These are phyloP conservation scores for Tanacetum coccineum DNA, from an alignment of 129 eudicot species.

Conservation along the genomic window DNA sequence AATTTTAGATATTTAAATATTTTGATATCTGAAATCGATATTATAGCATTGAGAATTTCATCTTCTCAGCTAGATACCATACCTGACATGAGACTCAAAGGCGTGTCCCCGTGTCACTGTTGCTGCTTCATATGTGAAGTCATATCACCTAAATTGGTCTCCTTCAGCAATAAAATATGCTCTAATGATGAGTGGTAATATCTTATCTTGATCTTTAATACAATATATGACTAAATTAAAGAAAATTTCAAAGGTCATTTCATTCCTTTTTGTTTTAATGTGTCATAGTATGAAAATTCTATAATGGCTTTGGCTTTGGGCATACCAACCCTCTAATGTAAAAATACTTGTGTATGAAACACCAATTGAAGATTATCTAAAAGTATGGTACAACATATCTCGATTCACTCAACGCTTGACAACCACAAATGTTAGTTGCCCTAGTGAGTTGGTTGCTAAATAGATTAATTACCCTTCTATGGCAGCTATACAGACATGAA, in stretches of 20 bases:
- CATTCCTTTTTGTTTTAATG: no score
- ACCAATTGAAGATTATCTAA: conserved; percentile 7
- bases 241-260: no score
- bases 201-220: no score
- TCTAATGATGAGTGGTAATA: no score
- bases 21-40: background rate
- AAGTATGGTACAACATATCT: conserved; percentile 21
- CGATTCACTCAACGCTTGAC: background rate
- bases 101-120: background rate
- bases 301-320: no score
- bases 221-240: no score
- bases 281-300: no score
- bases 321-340: conserved; percentile 24
- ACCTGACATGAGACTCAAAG: conserved; percentile 8
- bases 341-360: conserved; percentile 26
- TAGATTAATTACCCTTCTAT: conserved; percentile 27
- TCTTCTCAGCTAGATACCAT: background rate
- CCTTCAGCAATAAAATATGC: no score
- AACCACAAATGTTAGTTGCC: conserved; percentile 4
- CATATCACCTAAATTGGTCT: no score
- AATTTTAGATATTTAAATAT: no score
- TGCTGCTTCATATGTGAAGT: no score
- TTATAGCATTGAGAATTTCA: conserved; percentile 9
- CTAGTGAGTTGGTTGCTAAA: background rate
- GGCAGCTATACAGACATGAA: background rate